phyloP scores from a whole-genome alignment of 805 yeast genomes.

The Cyberlindnera sargentensis region DNA sequence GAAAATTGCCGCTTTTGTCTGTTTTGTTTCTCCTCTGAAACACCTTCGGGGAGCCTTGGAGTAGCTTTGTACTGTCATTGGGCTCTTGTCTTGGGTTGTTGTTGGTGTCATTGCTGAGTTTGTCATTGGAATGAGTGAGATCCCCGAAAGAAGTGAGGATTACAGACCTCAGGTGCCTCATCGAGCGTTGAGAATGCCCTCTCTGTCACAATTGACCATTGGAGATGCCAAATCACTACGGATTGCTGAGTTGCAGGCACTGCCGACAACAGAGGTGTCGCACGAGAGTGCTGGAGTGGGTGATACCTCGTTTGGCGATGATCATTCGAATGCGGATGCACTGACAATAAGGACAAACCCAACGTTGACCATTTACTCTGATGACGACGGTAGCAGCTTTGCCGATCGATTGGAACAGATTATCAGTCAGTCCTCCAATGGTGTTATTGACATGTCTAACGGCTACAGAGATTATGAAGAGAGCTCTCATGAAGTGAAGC shows the following conservation, averaged over 20 bases:
- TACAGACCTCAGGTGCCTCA: conserved; percentile 10
- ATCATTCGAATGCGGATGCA: conserved; percentile 6
- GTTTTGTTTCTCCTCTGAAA: too few relatives aligned
- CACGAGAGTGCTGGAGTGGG: conserved; percentile 10
- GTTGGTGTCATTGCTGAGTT: too few relatives aligned
- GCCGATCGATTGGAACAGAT: conserved; percentile 19
- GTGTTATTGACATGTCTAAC: conserved; percentile 4
- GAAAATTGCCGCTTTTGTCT: not conserved
- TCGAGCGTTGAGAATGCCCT: conserved; percentile 16
- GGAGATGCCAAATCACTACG: conserved; percentile 10
- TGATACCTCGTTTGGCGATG: not conserved
- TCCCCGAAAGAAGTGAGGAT: not conserved
- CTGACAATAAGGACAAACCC: conserved; percentile 23
- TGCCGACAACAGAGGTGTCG: conserved; percentile 29
- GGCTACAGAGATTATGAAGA: conserved; percentile 5
- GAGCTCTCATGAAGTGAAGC: conserved; percentile 35
- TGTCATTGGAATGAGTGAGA: too few relatives aligned
- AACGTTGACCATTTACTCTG: conserved; percentile 23
- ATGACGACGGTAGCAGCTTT: conserved; percentile 16
- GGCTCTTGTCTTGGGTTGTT: too few relatives aligned
- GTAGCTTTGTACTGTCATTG: too few relatives aligned
- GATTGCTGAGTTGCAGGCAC: conserved; percentile 22
- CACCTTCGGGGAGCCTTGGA: too few relatives aligned
- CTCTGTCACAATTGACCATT: conserved; percentile 16
- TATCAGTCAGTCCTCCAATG: conserved; percentile 17